Evolutionary conservation across 176 grass and related monocot genomes (phyloP).

Genomic region (Carex parvula): DNA sequence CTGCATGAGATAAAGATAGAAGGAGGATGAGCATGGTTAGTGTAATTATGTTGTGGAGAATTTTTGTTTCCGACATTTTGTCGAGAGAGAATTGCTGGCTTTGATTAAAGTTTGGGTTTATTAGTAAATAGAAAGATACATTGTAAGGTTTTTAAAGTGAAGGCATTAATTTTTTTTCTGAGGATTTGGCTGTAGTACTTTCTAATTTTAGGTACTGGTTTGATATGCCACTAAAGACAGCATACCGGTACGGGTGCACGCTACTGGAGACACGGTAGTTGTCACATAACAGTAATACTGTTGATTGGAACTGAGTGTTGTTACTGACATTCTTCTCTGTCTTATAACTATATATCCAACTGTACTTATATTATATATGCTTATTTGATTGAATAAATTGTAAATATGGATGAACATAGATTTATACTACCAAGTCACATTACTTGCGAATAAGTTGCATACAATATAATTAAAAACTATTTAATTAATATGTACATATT

Average conservation of each 20-base stretch:
- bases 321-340: not conserved
- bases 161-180: not conserved
- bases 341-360: not conserved
- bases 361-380: not conserved
- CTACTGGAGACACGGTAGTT: not conserved
- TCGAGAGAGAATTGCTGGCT: not conserved
- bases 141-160: not conserved
- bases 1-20: not conserved
- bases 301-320: not conserved
- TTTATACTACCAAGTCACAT: no score
- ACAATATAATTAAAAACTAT: no score
- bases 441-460: no score
- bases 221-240: not conserved
- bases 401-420: no score
- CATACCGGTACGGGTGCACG: not conserved
- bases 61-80: conserved; percentile 19
- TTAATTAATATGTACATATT: no score
- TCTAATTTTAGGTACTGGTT: not conserved
- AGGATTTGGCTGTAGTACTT: not conserved
- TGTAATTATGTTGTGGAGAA: conserved; percentile 31
- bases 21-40: conserved; percentile 7
- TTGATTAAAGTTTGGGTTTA: not conserved
- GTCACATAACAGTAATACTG: not conserved
- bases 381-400: not conserved
- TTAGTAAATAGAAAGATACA: not conserved